Conservation (phyloP, 2,329 filamentous ascomycete species). For the Aureobasidium zeae region DNA sequence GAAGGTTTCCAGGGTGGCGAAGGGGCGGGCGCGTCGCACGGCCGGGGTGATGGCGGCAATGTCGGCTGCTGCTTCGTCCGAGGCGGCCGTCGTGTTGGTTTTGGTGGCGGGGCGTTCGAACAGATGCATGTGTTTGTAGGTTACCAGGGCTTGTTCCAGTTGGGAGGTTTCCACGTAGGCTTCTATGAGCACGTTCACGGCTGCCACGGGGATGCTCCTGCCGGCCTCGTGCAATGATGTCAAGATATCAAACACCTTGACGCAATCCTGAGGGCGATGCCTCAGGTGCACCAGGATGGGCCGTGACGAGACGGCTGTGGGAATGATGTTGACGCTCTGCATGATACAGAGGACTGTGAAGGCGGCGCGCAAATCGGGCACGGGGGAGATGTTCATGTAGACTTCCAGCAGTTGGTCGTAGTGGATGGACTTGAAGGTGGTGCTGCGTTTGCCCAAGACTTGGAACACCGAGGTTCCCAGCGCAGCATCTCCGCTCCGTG, state of each 20-base stretch:
- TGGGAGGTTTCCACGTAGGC: conserved; percentile 37
- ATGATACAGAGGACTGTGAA: conserved; percentile 67
- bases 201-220: conserved; percentile 43
- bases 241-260: conserved; percentile 49
- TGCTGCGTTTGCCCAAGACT: conserved; percentile 49
- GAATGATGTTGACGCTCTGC: conserved; percentile 51
- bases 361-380: conserved; percentile 54
- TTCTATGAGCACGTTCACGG: conserved; percentile 45
- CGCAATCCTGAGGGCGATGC: conserved; percentile 37
- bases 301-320: conserved; percentile 52
- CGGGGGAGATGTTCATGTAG: conserved; percentile 46
- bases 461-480: conserved; percentile 65
- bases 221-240: conserved; percentile 44
- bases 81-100: neutral
- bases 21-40: conserved; percentile 18
- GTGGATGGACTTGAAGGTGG: conserved; percentile 55
- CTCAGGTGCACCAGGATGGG: conserved; percentile 51
- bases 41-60: conserved; percentile 15
- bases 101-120: conserved; percentile 23
- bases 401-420: conserved; percentile 72
- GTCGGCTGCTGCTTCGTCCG: no score
- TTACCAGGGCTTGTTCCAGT: conserved; percentile 44
- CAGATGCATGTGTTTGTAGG: conserved; percentile 52
- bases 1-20: conserved; percentile 45
- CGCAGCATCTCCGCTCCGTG: conserved; percentile 55